Evolutionary conservation across 2,329 filamentous ascomycete genomes (phyloP), one percentile per base, ranked within the genome.

Genomic region (Tolypocladium guangdongense): DNA sequence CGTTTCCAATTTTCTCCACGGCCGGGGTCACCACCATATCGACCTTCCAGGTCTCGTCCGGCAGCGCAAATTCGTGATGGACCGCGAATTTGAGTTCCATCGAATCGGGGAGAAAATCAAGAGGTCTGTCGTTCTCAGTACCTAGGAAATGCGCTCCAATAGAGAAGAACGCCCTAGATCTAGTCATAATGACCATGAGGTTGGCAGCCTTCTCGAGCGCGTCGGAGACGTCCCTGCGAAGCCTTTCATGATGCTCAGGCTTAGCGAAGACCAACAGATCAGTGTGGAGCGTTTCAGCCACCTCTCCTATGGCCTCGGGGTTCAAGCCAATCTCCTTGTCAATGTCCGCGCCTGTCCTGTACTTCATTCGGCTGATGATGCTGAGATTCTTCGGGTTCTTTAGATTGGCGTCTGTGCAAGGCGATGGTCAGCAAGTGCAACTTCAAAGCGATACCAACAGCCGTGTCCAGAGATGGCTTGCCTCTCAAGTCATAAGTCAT

Each of bases 291-390:
- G 6, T 33, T 3, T 27, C 16, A 11, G 2, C 18, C 11, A 33
- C 8, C 18, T 41, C 22, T 1, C 14, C 16, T 4, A 48, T 2
- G 11, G 24, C 45, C 7, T 47, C 24, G 2, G 20, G 14, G 36
- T 48, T 27, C 14, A 32, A 2, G 18, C 43, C 35, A 10, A 48
- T 11, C 18, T 49, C 51, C 18, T 4, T 22, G 45, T 52, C 51
- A 27, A 52, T 52, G 36, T 48, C 43, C 24, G 48, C 48, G 5
- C 22, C 51, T 32, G 36, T 32, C 24, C 39, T 49, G 27, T 11
- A 49, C 36, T 52, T 52, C 43, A 52, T 49, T 22, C 35, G 38
- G 45, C 51, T 52, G 51, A 52, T 3, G 35, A 52, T 33, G 35
- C 36, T 20, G 43, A 52, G 45, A 10, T 41, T 39, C 18, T 10